A percentile compares a stretch with the other conserved stretches of the same genome.
These are phyloP conservation scores for Eucalyptus leucophloia DNA, from an alignment of 345 rosid genomes.

Conservation along the genomic window DNA sequence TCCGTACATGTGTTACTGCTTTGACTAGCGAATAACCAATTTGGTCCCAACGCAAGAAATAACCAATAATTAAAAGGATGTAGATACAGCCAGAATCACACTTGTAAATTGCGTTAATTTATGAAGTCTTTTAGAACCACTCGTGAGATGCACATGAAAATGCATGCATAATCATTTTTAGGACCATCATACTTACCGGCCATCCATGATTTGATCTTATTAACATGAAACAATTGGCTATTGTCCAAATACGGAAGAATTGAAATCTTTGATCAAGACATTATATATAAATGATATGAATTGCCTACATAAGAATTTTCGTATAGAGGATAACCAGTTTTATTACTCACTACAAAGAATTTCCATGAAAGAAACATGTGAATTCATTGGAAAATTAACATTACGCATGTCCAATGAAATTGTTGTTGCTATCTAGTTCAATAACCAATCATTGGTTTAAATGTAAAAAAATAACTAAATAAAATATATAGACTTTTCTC, in stretches of 20 bases:
- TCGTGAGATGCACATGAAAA: neutral
- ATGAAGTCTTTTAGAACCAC: neutral
- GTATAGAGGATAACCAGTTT: neutral
- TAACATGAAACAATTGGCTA: neutral
- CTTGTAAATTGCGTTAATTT: neutral
- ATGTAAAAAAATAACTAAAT: neutral
- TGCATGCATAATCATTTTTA: neutral
- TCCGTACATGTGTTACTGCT: neutral
- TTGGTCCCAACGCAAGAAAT: neutral
- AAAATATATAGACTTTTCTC: neutral
- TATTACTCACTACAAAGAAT: neutral
- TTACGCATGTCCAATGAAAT: neutral
- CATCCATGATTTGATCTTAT: neutral
- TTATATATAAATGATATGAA: neutral
- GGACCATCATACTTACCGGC: accelerated
- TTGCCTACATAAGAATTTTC: neutral
- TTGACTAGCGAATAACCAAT: neutral
- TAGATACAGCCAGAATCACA: neutral
- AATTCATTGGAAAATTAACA: neutral
- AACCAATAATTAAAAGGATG: neutral
- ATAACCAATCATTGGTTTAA: neutral
- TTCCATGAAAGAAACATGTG: neutral
- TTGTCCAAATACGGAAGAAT: neutral
- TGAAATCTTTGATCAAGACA: neutral
- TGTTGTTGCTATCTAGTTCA: neutral